Percentiles rank a stretch among this genome's conserved stretches.
These are phyloP conservation scores for Phytophthora vignae DNA, from an alignment of 352 stramenopile genomes.

Conservation along the genomic window DNA sequence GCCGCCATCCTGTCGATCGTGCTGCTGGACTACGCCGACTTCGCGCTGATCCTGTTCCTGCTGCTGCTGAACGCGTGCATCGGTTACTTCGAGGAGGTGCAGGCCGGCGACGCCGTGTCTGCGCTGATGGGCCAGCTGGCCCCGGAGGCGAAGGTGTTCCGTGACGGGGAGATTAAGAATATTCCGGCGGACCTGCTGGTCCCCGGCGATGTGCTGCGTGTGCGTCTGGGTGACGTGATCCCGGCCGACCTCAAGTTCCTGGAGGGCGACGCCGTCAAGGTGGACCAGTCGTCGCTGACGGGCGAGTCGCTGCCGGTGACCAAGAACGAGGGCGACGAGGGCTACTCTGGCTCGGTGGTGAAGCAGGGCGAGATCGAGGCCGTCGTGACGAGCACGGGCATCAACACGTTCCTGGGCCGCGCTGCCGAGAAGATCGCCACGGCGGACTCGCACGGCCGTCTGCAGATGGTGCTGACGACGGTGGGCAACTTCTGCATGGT, in stretches of 20 bases:
- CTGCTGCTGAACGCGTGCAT: constrained; percentile 75
- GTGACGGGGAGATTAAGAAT: constrained; percentile 76
- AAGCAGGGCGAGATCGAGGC: constrained; percentile 91
- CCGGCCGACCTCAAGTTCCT: constrained; percentile 90
- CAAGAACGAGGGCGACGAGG: constrained; percentile 71
- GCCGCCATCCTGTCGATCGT: constrained; percentile 73
- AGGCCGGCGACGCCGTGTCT: constrained; percentile 85
- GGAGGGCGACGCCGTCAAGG: constrained; percentile 77
- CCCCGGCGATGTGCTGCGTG: constrained; percentile 69
- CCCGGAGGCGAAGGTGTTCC: constrained; percentile 79
- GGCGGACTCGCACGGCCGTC: constrained; percentile 73
- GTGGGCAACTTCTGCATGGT: constrained; percentile 91
- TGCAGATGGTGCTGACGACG: constrained; percentile 92
- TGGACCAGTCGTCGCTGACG: constrained; percentile 92
- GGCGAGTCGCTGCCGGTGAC: constrained; percentile 93
- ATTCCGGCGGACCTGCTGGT: constrained; percentile 65
- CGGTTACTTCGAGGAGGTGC: constrained; percentile 77
- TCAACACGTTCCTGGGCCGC: constrained; percentile 91
- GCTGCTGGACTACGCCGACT: constrained; percentile 75
- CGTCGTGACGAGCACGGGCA: constrained; percentile 88
- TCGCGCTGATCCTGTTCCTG: constrained; percentile 67
- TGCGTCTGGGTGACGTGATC: constrained; percentile 89
- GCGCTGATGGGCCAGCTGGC: constrained; percentile 84
- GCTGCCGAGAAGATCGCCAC: constrained; percentile 77
- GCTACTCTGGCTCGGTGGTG: constrained; percentile 82